These are phyloP conservation scores for Penicillium subrubescens DNA, from an alignment of 495 filamentous ascomycete species.

Conservation along the genomic window DNA sequence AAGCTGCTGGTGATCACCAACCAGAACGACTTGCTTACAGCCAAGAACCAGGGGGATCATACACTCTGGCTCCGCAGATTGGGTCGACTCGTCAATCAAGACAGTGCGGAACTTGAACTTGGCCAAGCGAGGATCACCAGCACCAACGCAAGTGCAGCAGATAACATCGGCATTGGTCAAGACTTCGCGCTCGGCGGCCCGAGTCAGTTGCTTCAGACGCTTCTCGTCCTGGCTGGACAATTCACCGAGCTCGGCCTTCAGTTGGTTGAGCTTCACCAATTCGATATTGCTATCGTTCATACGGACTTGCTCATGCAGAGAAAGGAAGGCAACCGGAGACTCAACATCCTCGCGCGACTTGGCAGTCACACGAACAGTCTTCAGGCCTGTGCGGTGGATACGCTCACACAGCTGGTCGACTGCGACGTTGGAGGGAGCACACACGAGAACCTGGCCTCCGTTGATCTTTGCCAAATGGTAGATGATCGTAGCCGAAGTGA, in stretches of 20 bases:
- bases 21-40: slow-evolving; percentile 97
- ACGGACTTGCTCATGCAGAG: slow-evolving; percentile 94
- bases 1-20: slow-evolving; percentile 97
- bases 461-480: slow-evolving; percentile 96
- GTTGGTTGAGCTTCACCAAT: slow-evolving; percentile 83
- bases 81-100: slow-evolving; percentile 96
- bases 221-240: slow-evolving; percentile 97
- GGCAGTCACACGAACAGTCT: slow-evolving; percentile 96
- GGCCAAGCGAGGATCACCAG: slow-evolving; percentile 89
- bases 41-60: slow-evolving; percentile 98
- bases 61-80: slow-evolving; percentile 98
- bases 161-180: slow-evolving; percentile 96
- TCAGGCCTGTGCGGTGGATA: slow-evolving; percentile 91
- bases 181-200: slow-evolving; percentile 93
- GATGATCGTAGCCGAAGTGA: slow-evolving; percentile 99
- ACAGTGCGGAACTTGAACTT: slow-evolving; percentile 99
- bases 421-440: slow-evolving; percentile 96
- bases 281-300: slow-evolving; percentile 97
- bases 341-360: slow-evolving; percentile 99
- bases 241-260: slow-evolving; percentile 91
- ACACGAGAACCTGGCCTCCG: slow-evolving; percentile 92
- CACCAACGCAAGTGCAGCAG: slow-evolving; percentile 98
- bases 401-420: slow-evolving; percentile 98
- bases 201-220: slow-evolving; percentile 92
- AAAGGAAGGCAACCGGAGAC: slow-evolving; percentile 91